These are phyloP conservation scores for Amyloporia xantha DNA, from an alignment of 768 basidiomycete genomes.

Conservation along the genomic window DNA sequence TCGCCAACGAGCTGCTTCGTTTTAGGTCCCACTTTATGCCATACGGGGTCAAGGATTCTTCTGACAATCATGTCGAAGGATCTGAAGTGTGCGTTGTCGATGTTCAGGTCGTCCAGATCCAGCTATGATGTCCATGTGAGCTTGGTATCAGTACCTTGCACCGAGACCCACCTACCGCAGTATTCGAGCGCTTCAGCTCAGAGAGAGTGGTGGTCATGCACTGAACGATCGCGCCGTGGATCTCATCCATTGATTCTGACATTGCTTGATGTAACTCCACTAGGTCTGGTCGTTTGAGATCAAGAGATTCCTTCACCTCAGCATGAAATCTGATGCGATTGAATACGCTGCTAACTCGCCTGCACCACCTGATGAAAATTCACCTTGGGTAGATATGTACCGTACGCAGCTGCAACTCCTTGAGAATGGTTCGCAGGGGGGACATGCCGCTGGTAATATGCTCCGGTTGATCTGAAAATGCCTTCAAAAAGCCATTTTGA, in stretches of 20 bases:
- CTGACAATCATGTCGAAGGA: constrained; percentile 89
- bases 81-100: constrained; percentile 91
- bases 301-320: constrained; percentile 74
- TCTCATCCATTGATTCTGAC: constrained; percentile 83
- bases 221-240: constrained; percentile 86
- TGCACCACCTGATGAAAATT: neutral
- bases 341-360: neutral
- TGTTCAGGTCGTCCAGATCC: constrained; percentile 86
- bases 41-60: constrained; percentile 84
- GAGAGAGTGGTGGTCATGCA: constrained; percentile 89
- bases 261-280: constrained; percentile 85
- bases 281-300: constrained; percentile 82
- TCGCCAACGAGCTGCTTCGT: constrained; percentile 91
- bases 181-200: constrained; percentile 85
- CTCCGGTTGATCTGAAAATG: constrained; percentile 95
- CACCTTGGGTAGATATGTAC: constrained; percentile 92
- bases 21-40: constrained; percentile 92
- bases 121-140: constrained; percentile 43
- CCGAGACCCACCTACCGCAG: constrained; percentile 38
- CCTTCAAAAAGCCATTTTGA: constrained; percentile 86
- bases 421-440: constrained; percentile 87
- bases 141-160: neutral
- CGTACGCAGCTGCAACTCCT: constrained; percentile 82
- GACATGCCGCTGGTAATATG: constrained; percentile 89
- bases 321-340: constrained; percentile 72